These are phyloP conservation scores for Tuber borchii DNA, from an alignment of 495 filamentous ascomycete species.

Conservation along the genomic window DNA sequence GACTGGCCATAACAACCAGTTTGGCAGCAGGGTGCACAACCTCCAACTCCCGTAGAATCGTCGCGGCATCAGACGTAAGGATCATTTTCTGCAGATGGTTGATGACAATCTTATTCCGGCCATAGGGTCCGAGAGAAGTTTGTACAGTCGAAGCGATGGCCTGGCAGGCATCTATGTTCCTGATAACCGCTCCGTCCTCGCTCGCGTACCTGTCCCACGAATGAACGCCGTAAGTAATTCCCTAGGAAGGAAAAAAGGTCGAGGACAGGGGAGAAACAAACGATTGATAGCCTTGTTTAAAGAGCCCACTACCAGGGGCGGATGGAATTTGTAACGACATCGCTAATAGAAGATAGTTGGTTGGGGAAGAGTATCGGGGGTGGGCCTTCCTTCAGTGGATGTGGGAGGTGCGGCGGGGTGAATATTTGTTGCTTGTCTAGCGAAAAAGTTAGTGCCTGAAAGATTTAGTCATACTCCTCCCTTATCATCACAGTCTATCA, in stretches of 20 bases:
- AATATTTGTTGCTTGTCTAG: neutral
- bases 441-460: neutral
- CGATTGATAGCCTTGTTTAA: conserved; percentile 96
- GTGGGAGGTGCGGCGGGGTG: neutral
- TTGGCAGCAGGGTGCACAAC: conserved; percentile 98
- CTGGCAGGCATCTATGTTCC: conserved; percentile 97
- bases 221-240: conserved; percentile 11
- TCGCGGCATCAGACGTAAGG: conserved; percentile 93
- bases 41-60: conserved; percentile 93
- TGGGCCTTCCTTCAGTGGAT: neutral
- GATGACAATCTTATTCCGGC: conserved; percentile 99
- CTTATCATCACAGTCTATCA: neutral
- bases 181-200: conserved; percentile 96
- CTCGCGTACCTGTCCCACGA: conserved; percentile 69
- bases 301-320: conserved; percentile 85
- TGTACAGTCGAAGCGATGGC: conserved; percentile 93
- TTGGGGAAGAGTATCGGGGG: neutral
- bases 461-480: neutral
- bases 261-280: conserved; percentile 46
- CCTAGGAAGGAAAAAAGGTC: conserved; percentile 20
- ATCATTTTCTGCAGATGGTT: conserved; percentile 99
- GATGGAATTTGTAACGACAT: conserved; percentile 95
- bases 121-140: conserved; percentile 93
- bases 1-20: conserved; percentile 96
- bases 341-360: conserved; percentile 29